Conservation (phyloP, 305 asterid species). For the Rubia occidens region DNA sequence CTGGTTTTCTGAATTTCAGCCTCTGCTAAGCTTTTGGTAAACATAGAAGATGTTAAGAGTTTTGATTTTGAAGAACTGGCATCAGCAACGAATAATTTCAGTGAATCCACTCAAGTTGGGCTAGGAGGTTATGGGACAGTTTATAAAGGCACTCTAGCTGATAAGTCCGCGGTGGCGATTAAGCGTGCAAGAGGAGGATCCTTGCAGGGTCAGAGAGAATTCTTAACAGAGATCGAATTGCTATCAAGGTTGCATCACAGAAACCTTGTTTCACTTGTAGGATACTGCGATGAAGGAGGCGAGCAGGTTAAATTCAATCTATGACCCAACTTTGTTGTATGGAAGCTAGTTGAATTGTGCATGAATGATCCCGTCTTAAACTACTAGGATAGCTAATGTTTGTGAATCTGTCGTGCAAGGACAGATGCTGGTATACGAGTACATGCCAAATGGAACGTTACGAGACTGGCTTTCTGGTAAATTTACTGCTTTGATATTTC, state of each 20-base stretch:
- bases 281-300: slow-evolving; percentile 36
- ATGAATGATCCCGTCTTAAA: no score
- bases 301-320: slow-evolving; percentile 28
- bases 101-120: slow-evolving; percentile 33
- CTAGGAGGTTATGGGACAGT: slow-evolving; percentile 48
- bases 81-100: slow-evolving; percentile 31
- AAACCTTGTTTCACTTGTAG: slow-evolving; percentile 37
- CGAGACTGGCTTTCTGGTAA: slow-evolving; percentile 47
- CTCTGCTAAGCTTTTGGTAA: slow-evolving; percentile 29
- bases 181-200: slow-evolving; percentile 45
- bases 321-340: not conserved
- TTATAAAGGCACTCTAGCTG: slow-evolving; percentile 30
- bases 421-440: slow-evolving; percentile 45
- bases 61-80: slow-evolving; percentile 37
- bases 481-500: not conserved
- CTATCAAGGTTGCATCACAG: slow-evolving; percentile 46
- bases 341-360: not conserved
- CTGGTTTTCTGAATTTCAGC: slow-evolving; percentile 21
- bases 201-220: slow-evolving; percentile 42
- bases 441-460: slow-evolving; percentile 41
- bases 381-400: not conserved
- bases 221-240: slow-evolving; percentile 41
- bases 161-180: slow-evolving; percentile 33
- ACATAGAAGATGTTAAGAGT: slow-evolving; percentile 37
- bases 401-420: not conserved